Evolutionary conservation across 2,329 filamentous ascomycete genomes (phyloP).

Genomic region (Xylogone sp.): DNA sequence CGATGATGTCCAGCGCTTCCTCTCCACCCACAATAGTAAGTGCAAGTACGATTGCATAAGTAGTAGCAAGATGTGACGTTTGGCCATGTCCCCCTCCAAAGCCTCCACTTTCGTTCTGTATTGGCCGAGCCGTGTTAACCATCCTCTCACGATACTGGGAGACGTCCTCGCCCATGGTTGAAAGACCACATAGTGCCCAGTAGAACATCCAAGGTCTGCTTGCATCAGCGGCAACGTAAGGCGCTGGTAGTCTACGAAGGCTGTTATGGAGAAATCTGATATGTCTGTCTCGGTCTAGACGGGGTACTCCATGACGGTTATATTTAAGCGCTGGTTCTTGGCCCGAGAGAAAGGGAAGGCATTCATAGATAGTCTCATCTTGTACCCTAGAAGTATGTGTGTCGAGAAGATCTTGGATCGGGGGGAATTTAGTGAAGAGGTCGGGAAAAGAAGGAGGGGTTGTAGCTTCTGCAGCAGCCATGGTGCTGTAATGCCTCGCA

Average conservation of each 20-base stretch:
- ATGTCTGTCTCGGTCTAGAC: constrained; percentile 63
- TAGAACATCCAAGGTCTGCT: constrained; percentile 93
- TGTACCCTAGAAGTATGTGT: constrained; percentile 69
- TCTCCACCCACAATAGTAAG: constrained; percentile 75
- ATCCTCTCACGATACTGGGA: constrained; percentile 63
- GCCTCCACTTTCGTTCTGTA: constrained; percentile 80
- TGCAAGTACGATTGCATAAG: constrained; percentile 79
- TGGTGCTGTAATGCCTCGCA: background rate
- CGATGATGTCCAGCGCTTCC: constrained; percentile 69
- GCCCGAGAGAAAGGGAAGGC: constrained; percentile 62
- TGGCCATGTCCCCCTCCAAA: constrained; percentile 95
- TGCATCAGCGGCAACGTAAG: constrained; percentile 74
- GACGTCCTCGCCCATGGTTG: constrained; percentile 72
- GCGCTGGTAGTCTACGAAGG: constrained; percentile 60
- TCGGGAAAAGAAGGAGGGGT: constrained; percentile 38
- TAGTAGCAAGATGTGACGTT: constrained; percentile 80
- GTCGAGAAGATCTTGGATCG: constrained; percentile 60
- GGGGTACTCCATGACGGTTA: constrained; percentile 72
- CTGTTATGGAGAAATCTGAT: constrained; percentile 58
- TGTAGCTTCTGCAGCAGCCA: constrained; percentile 14
- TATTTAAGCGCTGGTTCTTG: constrained; percentile 43
- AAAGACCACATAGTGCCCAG: constrained; percentile 78
- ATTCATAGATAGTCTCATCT: constrained; percentile 63
- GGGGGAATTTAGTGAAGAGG: constrained; percentile 55
- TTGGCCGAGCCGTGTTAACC: constrained; percentile 69